A percentile compares a stretch with the other conserved stretches of the same genome.
Evolutionary conservation across 306 rosid species (phyloP).

Genomic region (Acacia confusa): DNA sequence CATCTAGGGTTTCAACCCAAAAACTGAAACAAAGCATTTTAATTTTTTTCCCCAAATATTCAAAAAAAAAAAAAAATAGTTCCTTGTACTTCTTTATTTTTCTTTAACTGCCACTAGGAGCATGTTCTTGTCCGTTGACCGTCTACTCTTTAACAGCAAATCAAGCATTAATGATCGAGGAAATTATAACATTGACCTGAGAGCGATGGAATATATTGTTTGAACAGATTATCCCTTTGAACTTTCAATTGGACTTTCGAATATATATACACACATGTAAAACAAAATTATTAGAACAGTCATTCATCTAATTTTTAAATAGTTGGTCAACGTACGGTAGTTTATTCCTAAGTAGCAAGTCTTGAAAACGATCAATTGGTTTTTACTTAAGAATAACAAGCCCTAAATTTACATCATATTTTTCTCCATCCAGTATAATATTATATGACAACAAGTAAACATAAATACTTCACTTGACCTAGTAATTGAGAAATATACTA

Average conservation of each 20-base stretch:
- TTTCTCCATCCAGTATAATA: not conserved
- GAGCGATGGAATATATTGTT: not conserved
- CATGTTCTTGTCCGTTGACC: not conserved
- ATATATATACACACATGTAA: too few species aligned
- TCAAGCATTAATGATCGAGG: not conserved
- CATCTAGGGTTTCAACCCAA: not conserved
- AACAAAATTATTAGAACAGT: not conserved
- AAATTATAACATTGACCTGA: not conserved
- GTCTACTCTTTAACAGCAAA: not conserved
- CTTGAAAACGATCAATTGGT: not conserved
- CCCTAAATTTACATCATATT: not conserved
- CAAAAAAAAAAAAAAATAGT: not conserved
- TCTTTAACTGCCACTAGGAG: not conserved
- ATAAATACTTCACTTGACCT: not conserved
- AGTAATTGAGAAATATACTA: not conserved
- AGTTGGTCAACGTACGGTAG: not conserved
- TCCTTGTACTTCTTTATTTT: not conserved
- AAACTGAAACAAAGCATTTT: not conserved
- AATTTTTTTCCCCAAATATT: not conserved
- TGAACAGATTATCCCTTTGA: not conserved
- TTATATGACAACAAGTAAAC: not conserved
- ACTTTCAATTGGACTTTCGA: not conserved
- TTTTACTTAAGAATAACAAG: not conserved
- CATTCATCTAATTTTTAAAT: not conserved
- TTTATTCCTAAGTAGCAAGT: not conserved